Evolutionary conservation across 2,329 filamentous ascomycete species (phyloP).

Genomic region (Aspergillus sp.): DNA sequence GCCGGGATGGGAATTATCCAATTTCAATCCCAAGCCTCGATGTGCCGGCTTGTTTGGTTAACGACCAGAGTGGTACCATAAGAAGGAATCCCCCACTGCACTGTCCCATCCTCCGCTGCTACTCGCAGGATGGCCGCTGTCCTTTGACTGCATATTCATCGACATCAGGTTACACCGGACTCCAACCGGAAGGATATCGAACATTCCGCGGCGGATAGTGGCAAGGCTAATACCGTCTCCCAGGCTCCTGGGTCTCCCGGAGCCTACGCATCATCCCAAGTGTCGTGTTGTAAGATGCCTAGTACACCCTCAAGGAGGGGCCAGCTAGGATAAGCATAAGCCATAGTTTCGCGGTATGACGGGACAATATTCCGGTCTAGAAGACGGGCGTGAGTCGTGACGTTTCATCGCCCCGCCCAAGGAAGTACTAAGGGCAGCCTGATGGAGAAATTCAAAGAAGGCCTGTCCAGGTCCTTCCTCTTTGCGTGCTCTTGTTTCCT

Average conservation of each 20-base stretch:
- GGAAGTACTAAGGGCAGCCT: neutral
- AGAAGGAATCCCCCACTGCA: neutral
- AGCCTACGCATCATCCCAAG: slow-evolving; percentile 10
- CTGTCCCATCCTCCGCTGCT: neutral
- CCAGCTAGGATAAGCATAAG: slow-evolving; percentile 1
- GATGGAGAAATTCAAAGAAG: neutral
- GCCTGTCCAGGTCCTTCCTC: neutral
- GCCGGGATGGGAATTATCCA: neutral
- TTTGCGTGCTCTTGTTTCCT: neutral
- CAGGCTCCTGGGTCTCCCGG: slow-evolving; percentile 20
- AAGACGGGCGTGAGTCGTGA: neutral
- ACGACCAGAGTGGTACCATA: neutral
- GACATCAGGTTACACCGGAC: slow-evolving; percentile 7
- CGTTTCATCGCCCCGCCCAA: neutral
- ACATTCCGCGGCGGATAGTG: slow-evolving; percentile 21
- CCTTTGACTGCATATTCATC: neutral
- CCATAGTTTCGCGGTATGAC: neutral
- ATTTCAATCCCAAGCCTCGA: neutral
- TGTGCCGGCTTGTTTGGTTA: neutral
- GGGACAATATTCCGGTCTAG: slow-evolving; percentile 5
- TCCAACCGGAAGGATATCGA: slow-evolving; percentile 19
- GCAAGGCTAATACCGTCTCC: slow-evolving; percentile 18
- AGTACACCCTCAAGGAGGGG: neutral
- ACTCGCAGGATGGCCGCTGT: neutral
- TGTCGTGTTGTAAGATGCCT: neutral